These are phyloP conservation scores for Pyrus hybrid DNA, from an alignment of 331 rosid genomes.

Conservation along the genomic window DNA sequence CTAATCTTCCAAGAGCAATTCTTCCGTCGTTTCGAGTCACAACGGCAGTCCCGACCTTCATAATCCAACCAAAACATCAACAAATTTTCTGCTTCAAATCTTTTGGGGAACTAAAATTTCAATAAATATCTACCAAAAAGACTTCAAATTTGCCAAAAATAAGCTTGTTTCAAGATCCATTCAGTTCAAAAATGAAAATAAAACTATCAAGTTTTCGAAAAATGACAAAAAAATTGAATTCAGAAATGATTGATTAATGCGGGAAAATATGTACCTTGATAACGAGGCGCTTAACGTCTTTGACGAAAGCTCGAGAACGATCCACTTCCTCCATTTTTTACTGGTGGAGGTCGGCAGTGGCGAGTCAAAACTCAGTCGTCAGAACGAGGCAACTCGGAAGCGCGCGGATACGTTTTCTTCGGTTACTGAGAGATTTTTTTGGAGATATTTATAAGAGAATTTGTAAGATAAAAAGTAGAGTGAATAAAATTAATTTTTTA, in stretches of 20 bases:
- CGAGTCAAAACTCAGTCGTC: slow-evolving; percentile 14
- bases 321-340: slow-evolving; percentile 43
- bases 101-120: not conserved
- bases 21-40: slow-evolving; percentile 96
- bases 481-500: too few species aligned
- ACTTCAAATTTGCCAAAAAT: not conserved
- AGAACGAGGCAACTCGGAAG: slow-evolving; percentile 7
- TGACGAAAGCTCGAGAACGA: slow-evolving; percentile 58
- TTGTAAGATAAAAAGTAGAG: too few species aligned
- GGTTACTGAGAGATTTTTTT: not conserved
- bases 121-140: not conserved
- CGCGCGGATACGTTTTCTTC: not conserved
- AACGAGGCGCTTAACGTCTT: slow-evolving; percentile 68
- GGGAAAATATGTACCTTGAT: slow-evolving; percentile 44
- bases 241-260: not conserved
- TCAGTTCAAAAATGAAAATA: not conserved
- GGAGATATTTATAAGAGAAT: too few species aligned
- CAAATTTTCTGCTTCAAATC: not conserved
- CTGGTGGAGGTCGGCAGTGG: not conserved
- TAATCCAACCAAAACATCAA: slow-evolving; percentile 7
- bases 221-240: not conserved
- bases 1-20: slow-evolving; percentile 85
- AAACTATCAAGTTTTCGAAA: not conserved
- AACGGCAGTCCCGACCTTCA: slow-evolving; percentile 97
- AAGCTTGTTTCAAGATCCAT: not conserved